These are phyloP conservation scores for Exophiala sideris DNA, from an alignment of 2,329 filamentous ascomycete genomes.

Conservation along the genomic window DNA sequence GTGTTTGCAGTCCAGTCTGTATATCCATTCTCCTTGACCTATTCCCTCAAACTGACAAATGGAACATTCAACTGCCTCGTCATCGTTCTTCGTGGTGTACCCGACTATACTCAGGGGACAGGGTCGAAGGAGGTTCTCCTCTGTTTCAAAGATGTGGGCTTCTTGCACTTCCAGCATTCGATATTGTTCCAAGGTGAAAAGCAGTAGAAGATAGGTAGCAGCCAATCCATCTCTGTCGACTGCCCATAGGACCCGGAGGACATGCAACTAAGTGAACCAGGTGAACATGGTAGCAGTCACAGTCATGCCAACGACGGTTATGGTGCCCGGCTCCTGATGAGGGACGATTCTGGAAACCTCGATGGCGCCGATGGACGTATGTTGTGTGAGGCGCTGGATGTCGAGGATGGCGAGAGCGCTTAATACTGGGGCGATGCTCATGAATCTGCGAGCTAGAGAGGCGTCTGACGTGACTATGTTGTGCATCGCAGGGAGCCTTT, in stretches of 20 bases:
- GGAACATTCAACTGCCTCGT: constrained; percentile 2
- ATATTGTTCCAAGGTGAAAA: constrained; percentile 14
- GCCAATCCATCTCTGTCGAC: constrained; percentile 3
- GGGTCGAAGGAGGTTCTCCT: neutral
- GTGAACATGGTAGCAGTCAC: constrained; percentile 8
- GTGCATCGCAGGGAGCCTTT: neutral
- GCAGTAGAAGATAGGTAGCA: constrained; percentile 9
- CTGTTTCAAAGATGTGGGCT: constrained; percentile 5
- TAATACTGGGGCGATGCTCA: constrained; percentile 9
- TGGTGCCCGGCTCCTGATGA: neutral
- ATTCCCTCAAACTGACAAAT: constrained; percentile 14
- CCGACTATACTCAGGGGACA: constrained; percentile 2
- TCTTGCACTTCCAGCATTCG: constrained; percentile 15
- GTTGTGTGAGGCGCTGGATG: neutral
- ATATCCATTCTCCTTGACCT: constrained; percentile 7
- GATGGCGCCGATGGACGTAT: constrained; percentile 2
- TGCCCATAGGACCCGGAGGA: constrained; percentile 5
- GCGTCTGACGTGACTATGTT: neutral
- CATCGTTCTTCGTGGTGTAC: neutral
- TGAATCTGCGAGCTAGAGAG: neutral
- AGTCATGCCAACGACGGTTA: neutral
- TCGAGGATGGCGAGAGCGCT: constrained; percentile 3
- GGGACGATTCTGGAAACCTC: neutral
- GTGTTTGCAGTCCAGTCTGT: constrained; percentile 7
- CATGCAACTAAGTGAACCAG: constrained; percentile 15